phyloP scores from a whole-genome alignment of 2,329 filamentous ascomycete genomes.

The Pleurostoma richardsiae region DNA sequence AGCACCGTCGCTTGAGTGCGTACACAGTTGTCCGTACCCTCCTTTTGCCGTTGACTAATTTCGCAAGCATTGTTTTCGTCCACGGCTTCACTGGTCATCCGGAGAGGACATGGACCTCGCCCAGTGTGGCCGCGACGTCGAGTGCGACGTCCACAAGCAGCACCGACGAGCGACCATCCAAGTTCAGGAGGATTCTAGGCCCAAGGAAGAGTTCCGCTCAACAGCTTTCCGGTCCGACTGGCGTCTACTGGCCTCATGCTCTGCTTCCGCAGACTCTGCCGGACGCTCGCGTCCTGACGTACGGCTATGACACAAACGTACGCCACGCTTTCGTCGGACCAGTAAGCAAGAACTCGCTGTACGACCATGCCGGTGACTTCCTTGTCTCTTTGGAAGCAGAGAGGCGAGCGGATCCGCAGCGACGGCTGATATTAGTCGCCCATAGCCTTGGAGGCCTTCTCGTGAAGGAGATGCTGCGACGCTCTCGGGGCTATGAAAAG shows the following conservation, averaged over 20 bases:
- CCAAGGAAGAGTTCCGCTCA: neutral
- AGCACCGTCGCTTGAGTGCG: too few species aligned
- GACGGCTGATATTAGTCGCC: neutral
- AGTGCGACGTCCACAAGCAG: neutral
- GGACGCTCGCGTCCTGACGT: constrained; percentile 18
- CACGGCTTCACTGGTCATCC: neutral
- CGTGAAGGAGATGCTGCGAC: neutral
- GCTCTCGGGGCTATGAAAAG: neutral
- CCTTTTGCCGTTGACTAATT: too few species aligned
- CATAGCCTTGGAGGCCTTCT: neutral
- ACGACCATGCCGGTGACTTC: constrained; percentile 26
- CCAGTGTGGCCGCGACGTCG: neutral
- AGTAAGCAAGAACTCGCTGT: constrained; percentile 19
- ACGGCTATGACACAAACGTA: constrained; percentile 22
- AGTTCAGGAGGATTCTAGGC: neutral
- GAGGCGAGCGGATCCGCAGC: constrained; percentile 8
- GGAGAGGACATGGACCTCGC: neutral
- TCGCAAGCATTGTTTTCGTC: neutral
- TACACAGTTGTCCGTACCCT: too few species aligned
- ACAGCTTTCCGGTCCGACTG: neutral
- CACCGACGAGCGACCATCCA: neutral
- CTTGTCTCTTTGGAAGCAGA: constrained; percentile 23
- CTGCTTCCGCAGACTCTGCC: constrained; percentile 14
- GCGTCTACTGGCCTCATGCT: constrained; percentile 17
- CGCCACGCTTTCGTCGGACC: constrained; percentile 12